Percentiles rank a stretch among this genome's conserved stretches.
These are phyloP conservation scores for Crithidia bombi DNA, from an alignment of 208 protist species.

Conservation along the genomic window DNA sequence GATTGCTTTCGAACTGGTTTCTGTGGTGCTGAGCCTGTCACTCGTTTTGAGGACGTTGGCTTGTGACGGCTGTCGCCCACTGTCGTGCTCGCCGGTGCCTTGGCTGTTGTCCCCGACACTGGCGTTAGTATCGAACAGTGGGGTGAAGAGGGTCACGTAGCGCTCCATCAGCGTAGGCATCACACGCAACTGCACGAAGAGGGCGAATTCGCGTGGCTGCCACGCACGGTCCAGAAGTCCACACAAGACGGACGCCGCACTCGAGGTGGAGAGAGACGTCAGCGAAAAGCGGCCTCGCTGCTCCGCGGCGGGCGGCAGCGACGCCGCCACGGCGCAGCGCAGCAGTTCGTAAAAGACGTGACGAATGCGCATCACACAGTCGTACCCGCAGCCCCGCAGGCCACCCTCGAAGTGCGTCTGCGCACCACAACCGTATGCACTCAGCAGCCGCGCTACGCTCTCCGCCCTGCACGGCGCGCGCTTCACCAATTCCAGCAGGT, in stretches of 20 bases:
- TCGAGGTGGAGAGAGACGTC: slow-evolving; percentile 13
- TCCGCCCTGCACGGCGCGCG: slow-evolving; percentile 41
- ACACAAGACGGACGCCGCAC: slow-evolving; percentile 52
- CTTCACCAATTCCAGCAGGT: slow-evolving; percentile 30
- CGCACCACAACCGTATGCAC: slow-evolving; percentile 27
- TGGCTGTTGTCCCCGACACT: background rate
- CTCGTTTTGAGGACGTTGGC: background rate
- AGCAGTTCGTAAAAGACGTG: slow-evolving; percentile 24
- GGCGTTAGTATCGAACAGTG: background rate
- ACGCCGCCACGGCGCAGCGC: slow-evolving; percentile 3
- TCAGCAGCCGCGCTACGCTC: slow-evolving; percentile 40
- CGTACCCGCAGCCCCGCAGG: slow-evolving; percentile 21
- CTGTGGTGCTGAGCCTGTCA: background rate
- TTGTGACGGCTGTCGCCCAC: background rate
- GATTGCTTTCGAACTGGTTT: background rate
- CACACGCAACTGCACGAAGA: slow-evolving; percentile 48
- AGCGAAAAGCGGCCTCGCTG: background rate
- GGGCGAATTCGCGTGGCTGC: slow-evolving; percentile 63
- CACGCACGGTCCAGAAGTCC: slow-evolving; percentile 65
- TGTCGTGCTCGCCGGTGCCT: background rate
- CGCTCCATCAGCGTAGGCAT: slow-evolving; percentile 51
- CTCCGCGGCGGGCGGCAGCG: background rate
- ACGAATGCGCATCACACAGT: slow-evolving; percentile 20
- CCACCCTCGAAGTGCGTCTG: slow-evolving; percentile 40
- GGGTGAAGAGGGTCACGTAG: slow-evolving; percentile 67